These are phyloP conservation scores for Stachybotrys chartarum DNA, from an alignment of 2,329 filamentous ascomycete species.

Conservation along the genomic window DNA sequence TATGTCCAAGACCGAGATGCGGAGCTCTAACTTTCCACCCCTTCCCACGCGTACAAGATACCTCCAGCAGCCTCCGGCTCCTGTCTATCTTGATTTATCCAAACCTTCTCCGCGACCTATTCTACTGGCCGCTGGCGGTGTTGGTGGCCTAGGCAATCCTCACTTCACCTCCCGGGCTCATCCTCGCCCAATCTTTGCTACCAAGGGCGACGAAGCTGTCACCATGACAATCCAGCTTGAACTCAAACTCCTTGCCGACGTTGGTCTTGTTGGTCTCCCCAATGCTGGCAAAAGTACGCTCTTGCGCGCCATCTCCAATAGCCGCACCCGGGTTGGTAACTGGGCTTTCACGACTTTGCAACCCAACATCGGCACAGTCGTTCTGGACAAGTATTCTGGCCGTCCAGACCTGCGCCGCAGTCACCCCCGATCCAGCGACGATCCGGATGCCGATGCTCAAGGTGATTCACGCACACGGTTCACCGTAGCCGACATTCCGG, in stretches of 20 bases:
- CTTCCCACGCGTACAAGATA: constrained; percentile 44
- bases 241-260: constrained; percentile 89
- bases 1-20: constrained; percentile 62
- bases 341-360: constrained; percentile 97
- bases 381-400: constrained; percentile 80
- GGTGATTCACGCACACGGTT: constrained; percentile 65
- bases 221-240: constrained; percentile 79
- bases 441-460: constrained; percentile 34
- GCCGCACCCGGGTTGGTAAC: constrained; percentile 78
- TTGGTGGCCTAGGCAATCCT: constrained; percentile 88
- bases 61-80: constrained; percentile 62
- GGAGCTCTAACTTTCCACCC: constrained; percentile 39
- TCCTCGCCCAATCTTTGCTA: constrained; percentile 78
- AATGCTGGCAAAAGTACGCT: constrained; percentile 96
- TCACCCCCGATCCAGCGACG: constrained; percentile 24
- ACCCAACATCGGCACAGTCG: constrained; percentile 92
- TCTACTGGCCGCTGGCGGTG: constrained; percentile 76
- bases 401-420: constrained; percentile 48
- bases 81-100: constrained; percentile 66
- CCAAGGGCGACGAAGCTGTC: constrained; percentile 73
- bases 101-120: constrained; percentile 76
- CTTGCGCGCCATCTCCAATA: constrained; percentile 79
- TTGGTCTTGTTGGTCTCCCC: constrained; percentile 87
- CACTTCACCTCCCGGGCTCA: constrained; percentile 78
- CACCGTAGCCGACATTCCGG: constrained; percentile 92